Evolutionary conservation across 2,329 filamentous ascomycete genomes (phyloP).

Genomic region (Claviceps monticola): DNA sequence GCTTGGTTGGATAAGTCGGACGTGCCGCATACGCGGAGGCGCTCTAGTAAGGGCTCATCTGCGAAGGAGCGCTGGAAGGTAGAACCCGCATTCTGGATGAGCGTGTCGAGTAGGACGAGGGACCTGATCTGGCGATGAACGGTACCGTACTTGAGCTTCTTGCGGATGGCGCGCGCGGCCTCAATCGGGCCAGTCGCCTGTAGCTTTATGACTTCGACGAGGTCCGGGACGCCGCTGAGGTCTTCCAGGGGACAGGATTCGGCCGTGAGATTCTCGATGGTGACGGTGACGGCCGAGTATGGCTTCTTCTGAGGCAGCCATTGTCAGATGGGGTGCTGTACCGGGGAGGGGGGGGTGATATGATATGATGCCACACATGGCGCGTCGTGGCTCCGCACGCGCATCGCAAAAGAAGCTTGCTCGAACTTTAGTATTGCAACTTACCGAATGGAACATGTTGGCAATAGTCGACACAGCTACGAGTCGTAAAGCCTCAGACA

Average conservation of each 20-base stretch:
- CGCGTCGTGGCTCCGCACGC: no score
- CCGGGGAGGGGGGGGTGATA: no score
- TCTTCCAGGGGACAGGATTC: constrained; percentile 87
- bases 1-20: constrained; percentile 72
- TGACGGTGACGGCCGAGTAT: constrained; percentile 86
- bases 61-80: constrained; percentile 78
- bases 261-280: constrained; percentile 78
- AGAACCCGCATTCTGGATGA: constrained; percentile 87
- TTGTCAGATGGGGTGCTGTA: background rate
- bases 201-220: constrained; percentile 86
- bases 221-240: constrained; percentile 77
- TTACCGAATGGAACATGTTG: constrained; percentile 19
- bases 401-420: no score
- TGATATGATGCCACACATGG: no score
- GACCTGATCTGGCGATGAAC: constrained; percentile 85
- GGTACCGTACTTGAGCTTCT: constrained; percentile 97
- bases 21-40: constrained; percentile 74
- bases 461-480: background rate
- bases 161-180: constrained; percentile 80
- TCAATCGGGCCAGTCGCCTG: constrained; percentile 78
- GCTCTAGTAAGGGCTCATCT: constrained; percentile 83
- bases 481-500: background rate
- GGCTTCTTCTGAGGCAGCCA: constrained; percentile 44
- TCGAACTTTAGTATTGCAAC: background rate
- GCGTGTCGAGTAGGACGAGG: constrained; percentile 74